phyloP scores from a whole-genome alignment of 768 basidiomycete species.

The Termitomyces heimii region DNA sequence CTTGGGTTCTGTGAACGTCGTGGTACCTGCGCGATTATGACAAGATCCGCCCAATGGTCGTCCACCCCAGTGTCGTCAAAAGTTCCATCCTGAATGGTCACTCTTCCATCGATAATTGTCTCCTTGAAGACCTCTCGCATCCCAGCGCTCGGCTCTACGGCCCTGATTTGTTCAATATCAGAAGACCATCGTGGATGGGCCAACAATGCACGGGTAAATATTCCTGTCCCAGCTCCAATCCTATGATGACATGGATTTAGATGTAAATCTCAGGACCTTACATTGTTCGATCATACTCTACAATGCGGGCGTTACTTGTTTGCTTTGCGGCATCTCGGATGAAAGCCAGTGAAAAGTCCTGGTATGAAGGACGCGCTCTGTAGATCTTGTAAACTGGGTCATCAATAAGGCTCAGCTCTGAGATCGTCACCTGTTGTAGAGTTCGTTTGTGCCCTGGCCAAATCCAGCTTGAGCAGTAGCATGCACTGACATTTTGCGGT shows the following conservation, averaged over 20 bases:
- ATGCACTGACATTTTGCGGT: conserved; percentile 42
- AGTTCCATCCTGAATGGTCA: conserved; percentile 54
- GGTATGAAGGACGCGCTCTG: conserved; percentile 84
- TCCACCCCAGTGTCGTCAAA: conserved; percentile 61
- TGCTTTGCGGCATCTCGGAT: conserved; percentile 45
- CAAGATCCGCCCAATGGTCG: conserved; percentile 70
- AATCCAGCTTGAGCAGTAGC: conserved; percentile 68
- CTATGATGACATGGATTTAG: conserved; percentile 29
- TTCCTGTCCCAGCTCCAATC: conserved; percentile 81
- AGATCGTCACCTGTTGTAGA: conserved; percentile 60
- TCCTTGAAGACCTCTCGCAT: conserved; percentile 74
- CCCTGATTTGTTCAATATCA: conserved; percentile 48
- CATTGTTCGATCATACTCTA: conserved; percentile 47
- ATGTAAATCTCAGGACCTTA: not conserved
- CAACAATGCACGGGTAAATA: conserved; percentile 81
- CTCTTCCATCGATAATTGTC: conserved; percentile 46
- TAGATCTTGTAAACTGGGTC: not conserved
- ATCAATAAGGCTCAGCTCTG: not conserved
- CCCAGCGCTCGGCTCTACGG: conserved; percentile 81
- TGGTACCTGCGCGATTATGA: conserved; percentile 68
- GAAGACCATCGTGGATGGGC: conserved; percentile 51
- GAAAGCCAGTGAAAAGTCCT: conserved; percentile 48
- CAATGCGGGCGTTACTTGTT: conserved; percentile 46
- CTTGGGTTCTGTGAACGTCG: not conserved
- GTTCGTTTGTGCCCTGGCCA: conserved; percentile 73